phyloP scores from a whole-genome alignment of 1,284 basidiomycete species.

The Melanopsichium pennsylvanicum region DNA sequence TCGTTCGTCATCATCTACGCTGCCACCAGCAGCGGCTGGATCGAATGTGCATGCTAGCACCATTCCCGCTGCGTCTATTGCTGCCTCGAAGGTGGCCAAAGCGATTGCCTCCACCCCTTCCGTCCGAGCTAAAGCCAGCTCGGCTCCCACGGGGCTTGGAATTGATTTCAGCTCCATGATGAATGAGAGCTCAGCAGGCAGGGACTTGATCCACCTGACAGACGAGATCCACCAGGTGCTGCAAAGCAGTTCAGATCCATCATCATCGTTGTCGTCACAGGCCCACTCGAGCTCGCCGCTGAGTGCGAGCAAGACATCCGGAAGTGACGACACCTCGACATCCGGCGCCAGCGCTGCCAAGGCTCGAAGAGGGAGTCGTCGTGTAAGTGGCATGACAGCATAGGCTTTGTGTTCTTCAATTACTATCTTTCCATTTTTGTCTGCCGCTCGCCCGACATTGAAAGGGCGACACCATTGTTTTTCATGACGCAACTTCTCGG shows the following conservation, averaged over 20 bases:
- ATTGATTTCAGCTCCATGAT: conserved; percentile 27
- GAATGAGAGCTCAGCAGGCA: conserved; percentile 1
- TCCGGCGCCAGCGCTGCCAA: conserved; percentile 3
- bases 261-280: conserved; percentile 14
- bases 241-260: conserved; percentile 7
- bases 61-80: conserved; percentile 13
- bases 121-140: neutral
- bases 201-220: conserved; percentile 15
- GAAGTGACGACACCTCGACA: neutral
- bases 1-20: conserved; percentile 25
- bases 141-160: conserved; percentile 23
- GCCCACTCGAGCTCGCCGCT: conserved; percentile 13
- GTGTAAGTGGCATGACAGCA: conserved; percentile 24
- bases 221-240: conserved; percentile 14
- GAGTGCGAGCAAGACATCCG: conserved; percentile 9
- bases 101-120: conserved; percentile 8
- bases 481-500: no score
- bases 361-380: conserved; percentile 22
- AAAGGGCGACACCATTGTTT: no score
- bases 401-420: no score
- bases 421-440: no score
- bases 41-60: neutral
- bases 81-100: conserved; percentile 28
- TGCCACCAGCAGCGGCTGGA: neutral
- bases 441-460: no score